Evolutionary conservation across 2,329 filamentous ascomycete genomes (phyloP), one percentile per base, ranked within the genome.

Genomic region (Tolypocladium cylindrosporum): DNA sequence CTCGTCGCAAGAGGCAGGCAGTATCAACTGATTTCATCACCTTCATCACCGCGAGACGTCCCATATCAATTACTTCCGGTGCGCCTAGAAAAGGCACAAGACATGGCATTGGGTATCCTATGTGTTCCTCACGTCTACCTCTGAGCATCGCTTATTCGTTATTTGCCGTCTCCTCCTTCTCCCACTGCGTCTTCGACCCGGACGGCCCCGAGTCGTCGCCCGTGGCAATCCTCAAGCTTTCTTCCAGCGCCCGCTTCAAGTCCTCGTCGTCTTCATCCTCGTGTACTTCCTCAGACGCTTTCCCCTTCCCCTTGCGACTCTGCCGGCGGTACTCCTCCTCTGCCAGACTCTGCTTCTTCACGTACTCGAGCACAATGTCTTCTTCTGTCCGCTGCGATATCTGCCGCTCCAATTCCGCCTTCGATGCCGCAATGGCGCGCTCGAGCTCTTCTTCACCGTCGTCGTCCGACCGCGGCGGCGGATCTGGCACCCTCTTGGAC

Each of bases 281-380:
- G 27, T 64, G 61, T 59, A 64, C 64, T 58, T 62, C 63, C n/a
- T 58, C 48, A 40, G 56, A 61, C 6, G 57, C 68, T 21, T 65
- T 70, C 1, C 67, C 72, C 61, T 70, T 73, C 0, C 69, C 73
- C 62, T 74, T 73, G 11, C 66, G 59, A 55, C 65, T 62, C 40
- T 68, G 64, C 55, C 68, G 63, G 13, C 75, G 71, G 54, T 70
- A 77, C 67, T 85, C 78, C 62, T 86, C 85, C 71, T 93, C 89
- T 0, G 82, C 78, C 48, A 90, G 68, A 69, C 87, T 91, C 74
- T 91, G 87, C 74, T 85, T 88, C 77, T 87, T 89, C 45, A 91
- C 80, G 69, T 90, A 91, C 65, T 91, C 87, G 68, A 92, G 70
- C 10, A 91, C 82, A 59, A 88, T 84, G 58, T 90, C 83, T 67